Conservation (phyloP, 805 yeast genomes). For the Kurtzmaniella fragi region DNA sequence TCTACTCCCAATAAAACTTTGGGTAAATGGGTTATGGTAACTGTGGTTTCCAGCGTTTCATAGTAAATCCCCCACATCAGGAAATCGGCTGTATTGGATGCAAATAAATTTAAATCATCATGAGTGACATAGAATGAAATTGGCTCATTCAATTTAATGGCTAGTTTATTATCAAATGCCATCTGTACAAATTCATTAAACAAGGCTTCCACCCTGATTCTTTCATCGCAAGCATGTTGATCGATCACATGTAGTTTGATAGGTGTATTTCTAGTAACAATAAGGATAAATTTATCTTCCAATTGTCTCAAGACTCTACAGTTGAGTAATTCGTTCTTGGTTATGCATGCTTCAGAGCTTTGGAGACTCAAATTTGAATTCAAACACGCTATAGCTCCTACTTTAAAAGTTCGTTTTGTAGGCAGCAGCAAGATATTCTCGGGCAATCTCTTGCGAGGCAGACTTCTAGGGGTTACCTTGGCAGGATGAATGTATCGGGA, state of each 20-base stretch:
- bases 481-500: too few relatives aligned
- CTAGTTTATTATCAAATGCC: constrained; percentile 15
- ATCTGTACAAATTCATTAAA: constrained; percentile 31
- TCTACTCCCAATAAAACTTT: constrained; percentile 26
- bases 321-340: constrained; percentile 12
- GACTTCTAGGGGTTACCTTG: too few relatives aligned
- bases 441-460: too few relatives aligned
- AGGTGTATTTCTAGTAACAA: constrained; percentile 15
- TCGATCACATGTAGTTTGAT: constrained; percentile 46
- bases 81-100: constrained; percentile 21
- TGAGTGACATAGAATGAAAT: constrained; percentile 12
- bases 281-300: constrained; percentile 59
- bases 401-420: too few relatives aligned
- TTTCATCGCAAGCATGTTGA: constrained; percentile 85
- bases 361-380: neutral
- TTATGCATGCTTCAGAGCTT: constrained; percentile 5
- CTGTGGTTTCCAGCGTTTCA: neutral
- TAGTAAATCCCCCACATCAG: constrained; percentile 42
- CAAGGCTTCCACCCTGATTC: constrained; percentile 55
- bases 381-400: too few relatives aligned
- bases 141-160: constrained; percentile 4
- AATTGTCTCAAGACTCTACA: constrained; percentile 49
- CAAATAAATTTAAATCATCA: constrained; percentile 27
- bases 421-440: too few relatives aligned
- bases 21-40: constrained; percentile 42